phyloP scores from a whole-genome alignment of 495 filamentous ascomycete species.

The Penicillium malachiteum region DNA sequence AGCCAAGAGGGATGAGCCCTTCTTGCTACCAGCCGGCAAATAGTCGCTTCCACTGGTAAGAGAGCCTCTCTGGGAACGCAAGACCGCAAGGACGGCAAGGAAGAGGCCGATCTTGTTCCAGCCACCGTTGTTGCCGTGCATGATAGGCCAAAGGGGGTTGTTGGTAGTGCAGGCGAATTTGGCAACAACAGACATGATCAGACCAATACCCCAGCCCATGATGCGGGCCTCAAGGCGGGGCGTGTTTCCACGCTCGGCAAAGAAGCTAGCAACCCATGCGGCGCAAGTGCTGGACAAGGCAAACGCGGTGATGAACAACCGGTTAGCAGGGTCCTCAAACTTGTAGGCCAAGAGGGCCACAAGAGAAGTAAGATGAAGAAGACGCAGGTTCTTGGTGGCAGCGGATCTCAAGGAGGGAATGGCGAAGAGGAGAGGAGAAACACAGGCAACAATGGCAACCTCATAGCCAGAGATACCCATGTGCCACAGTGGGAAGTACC shows the following conservation, averaged over 20 bases:
- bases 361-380: constrained; percentile 73
- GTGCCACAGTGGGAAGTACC: constrained; percentile 99
- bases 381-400: constrained; percentile 64
- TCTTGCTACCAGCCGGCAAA: constrained; percentile 46
- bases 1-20: constrained; percentile 70
- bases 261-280: constrained; percentile 77
- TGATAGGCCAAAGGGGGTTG: constrained; percentile 95
- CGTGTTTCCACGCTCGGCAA: constrained; percentile 71
- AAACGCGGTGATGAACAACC: constrained; percentile 79
- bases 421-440: constrained; percentile 78
- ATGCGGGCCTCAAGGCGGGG: constrained; percentile 76
- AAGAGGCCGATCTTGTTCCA: constrained; percentile 83
- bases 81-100: constrained; percentile 71
- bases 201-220: constrained; percentile 74
- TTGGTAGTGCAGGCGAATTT: constrained; percentile 97
- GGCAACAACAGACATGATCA: constrained; percentile 79
- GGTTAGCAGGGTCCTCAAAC: constrained; percentile 67
- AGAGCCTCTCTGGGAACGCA: constrained; percentile 63
- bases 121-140: constrained; percentile 85
- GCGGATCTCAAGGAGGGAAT: constrained; percentile 67
- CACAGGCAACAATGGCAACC: constrained; percentile 76
- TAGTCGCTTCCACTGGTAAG: constrained; percentile 53
- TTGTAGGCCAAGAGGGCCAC: constrained; percentile 77
- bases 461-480: constrained; percentile 99
- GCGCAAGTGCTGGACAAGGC: constrained; percentile 76